These are phyloP conservation scores for Naematelia encephala DNA, from an alignment of 768 basidiomycete genomes.

Conservation along the genomic window DNA sequence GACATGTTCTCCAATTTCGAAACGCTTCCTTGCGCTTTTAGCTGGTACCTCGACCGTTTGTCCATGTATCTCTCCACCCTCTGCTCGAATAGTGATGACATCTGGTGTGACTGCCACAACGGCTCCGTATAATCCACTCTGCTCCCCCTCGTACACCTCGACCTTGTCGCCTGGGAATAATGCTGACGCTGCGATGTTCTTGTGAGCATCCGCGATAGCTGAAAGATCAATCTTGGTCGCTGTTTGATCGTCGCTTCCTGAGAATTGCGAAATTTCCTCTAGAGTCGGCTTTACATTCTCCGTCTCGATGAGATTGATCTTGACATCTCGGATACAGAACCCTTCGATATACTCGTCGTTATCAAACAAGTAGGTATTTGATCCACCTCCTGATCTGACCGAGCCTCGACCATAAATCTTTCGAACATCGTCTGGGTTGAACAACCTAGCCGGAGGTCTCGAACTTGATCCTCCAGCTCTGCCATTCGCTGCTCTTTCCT, in stretches of 20 bases:
- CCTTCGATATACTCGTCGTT: slow-evolving; percentile 92
- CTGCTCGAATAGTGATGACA: slow-evolving; percentile 74
- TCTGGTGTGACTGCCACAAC: slow-evolving; percentile 87
- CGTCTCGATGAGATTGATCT: slow-evolving; percentile 53
- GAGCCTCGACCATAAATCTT: slow-evolving; percentile 74
- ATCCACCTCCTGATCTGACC: slow-evolving; percentile 58
- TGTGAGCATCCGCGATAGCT: slow-evolving; percentile 85
- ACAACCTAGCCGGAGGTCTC: slow-evolving; percentile 84
- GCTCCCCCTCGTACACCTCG: slow-evolving; percentile 96
- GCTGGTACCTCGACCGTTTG: slow-evolving; percentile 54
- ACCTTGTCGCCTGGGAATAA: slow-evolving; percentile 97
- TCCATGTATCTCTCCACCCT: slow-evolving; percentile 62
- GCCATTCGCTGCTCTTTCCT: slow-evolving; percentile 56
- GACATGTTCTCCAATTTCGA: slow-evolving; percentile 96
- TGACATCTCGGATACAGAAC: slow-evolving; percentile 94
- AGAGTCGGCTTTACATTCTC: slow-evolving; percentile 93
- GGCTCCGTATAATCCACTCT: slow-evolving; percentile 84
- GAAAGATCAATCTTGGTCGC: slow-evolving; percentile 72
- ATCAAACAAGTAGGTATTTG: slow-evolving; percentile 71
- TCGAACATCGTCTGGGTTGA: slow-evolving; percentile 80
- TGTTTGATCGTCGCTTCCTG: slow-evolving; percentile 61
- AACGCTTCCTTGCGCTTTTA: slow-evolving; percentile 84
- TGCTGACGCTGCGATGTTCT: slow-evolving; percentile 84
- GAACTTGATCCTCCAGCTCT: slow-evolving; percentile 50
- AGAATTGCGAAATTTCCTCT: slow-evolving; percentile 92